Percentiles rank a stretch among this genome's conserved stretches.
These are phyloP conservation scores for Fragilariopsis cylindrus DNA, from an alignment of 108 stramenopile species.

Conservation along the genomic window DNA sequence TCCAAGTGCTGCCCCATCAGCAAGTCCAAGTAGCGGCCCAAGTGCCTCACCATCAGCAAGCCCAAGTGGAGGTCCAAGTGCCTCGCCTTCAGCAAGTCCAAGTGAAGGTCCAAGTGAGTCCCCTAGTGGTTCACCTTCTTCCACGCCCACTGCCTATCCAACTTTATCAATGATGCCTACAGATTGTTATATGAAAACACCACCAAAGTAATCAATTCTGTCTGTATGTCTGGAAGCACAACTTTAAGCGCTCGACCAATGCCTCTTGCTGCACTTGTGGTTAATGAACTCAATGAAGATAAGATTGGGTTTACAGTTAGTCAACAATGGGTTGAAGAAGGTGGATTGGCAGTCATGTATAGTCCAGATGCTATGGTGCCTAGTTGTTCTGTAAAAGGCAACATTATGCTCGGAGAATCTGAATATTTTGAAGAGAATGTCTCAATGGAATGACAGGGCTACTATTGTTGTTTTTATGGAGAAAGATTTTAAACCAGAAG, in stretches of 20 bases:
- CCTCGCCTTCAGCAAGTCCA: not conserved
- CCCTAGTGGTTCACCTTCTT: not conserved
- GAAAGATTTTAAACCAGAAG: not conserved
- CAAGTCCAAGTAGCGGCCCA: not conserved
- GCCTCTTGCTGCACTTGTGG: not conserved
- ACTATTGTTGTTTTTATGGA: constrained; percentile 9
- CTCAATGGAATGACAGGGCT: not conserved
- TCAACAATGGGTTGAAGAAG: not conserved
- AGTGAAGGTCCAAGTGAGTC: not conserved
- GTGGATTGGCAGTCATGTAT: not conserved
- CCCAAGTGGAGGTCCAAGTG: constrained; percentile 7
- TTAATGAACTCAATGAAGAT: not conserved
- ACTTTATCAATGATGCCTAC: constrained; percentile 13
- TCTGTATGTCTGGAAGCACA: not conserved
- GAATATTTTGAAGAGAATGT: not conserved
- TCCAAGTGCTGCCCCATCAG: constrained; percentile 7
- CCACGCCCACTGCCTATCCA: constrained; percentile 8
- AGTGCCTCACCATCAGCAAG: not conserved
- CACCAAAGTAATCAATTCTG: not conserved
- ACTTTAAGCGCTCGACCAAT: not conserved
- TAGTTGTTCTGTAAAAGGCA: not conserved
- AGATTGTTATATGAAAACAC: not conserved
- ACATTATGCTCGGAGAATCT: not conserved
- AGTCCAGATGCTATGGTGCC: not conserved
- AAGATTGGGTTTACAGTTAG: not conserved